These are phyloP conservation scores for Podospora fimiseda DNA, from an alignment of 495 filamentous ascomycete species.

Conservation along the genomic window DNA sequence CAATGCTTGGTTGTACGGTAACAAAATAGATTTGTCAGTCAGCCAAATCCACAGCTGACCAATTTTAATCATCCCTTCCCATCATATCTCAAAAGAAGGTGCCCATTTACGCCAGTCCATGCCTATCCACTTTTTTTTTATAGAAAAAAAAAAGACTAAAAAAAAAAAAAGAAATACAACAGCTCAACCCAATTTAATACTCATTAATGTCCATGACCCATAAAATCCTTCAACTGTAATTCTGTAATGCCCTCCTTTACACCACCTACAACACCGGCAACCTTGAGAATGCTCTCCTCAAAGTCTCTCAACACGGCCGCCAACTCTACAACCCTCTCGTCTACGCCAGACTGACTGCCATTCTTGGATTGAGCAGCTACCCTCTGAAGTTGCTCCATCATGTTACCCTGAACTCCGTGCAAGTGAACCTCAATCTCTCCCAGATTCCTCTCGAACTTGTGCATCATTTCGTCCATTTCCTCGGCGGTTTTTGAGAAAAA, in stretches of 20 bases:
- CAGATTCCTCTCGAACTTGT: constrained; percentile 60
- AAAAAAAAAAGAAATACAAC: neutral
- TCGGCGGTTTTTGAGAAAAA: constrained; percentile 71
- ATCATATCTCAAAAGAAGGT: neutral
- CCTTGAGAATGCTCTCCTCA: constrained; percentile 68
- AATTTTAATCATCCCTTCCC: constrained; percentile 5
- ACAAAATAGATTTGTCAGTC: no score
- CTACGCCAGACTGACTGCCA: constrained; percentile 33
- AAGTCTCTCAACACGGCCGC: constrained; percentile 67
- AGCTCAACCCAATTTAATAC: no score
- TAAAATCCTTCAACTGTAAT: constrained; percentile 53
- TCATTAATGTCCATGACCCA: constrained; percentile 18
- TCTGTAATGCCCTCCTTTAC: constrained; percentile 66
- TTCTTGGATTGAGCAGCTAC: constrained; percentile 51
- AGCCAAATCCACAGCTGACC: no score
- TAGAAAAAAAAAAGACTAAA: neutral
- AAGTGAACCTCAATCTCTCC: constrained; percentile 80
- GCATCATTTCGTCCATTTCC: constrained; percentile 61
- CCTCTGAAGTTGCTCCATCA: constrained; percentile 63
- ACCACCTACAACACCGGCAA: constrained; percentile 62
- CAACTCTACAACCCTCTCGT: constrained; percentile 45
- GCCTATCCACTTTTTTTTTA: neutral
- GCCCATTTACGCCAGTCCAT: neutral
- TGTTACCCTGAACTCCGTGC: constrained; percentile 61
- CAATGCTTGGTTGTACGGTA: no score